A percentile compares a stretch with the other conserved stretches of the same genome.
phyloP scores from a whole-genome alignment of 225 moss, liverwort and hornwort species.

The Physcomitrellopsis africana region DNA sequence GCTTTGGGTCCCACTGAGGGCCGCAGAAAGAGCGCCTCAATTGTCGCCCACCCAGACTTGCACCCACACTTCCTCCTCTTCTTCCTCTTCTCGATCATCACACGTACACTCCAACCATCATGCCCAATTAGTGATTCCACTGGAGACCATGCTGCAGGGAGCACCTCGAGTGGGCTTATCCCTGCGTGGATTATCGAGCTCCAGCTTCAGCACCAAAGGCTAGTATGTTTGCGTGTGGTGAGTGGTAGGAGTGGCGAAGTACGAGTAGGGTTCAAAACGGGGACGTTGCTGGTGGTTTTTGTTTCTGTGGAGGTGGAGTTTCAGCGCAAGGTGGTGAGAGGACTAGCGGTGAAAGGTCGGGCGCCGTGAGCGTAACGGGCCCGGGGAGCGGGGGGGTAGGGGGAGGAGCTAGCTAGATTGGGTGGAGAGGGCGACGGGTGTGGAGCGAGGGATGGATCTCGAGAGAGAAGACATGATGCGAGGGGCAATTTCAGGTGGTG shows the following conservation, averaged over 20 bases:
- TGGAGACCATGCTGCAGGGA: constrained; percentile 34
- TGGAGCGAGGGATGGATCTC: constrained; percentile 46
- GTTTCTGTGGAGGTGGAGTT: too few relatives aligned
- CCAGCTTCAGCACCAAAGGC: constrained; percentile 20
- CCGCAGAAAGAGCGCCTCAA: constrained; percentile 62
- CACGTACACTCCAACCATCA: constrained; percentile 50
- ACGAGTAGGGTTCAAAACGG: not conserved
- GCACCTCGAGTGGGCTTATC: constrained; percentile 34
- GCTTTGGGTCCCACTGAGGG: constrained; percentile 49
- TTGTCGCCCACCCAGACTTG: constrained; percentile 44
- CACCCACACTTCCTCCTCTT: constrained; percentile 25
- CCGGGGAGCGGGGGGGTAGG: constrained; percentile 14
- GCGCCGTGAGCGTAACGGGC: constrained; percentile 50
- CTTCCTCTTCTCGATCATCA: constrained; percentile 38
- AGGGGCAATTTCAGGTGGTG: constrained; percentile 43
- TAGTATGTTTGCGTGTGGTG: constrained; percentile 13
- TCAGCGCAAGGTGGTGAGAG: too few relatives aligned
- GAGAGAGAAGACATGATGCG: constrained; percentile 15
- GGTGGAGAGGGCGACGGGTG: constrained; percentile 27
- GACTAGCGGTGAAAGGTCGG: not conserved
- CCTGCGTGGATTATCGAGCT: not conserved
- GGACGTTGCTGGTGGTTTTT: not conserved
- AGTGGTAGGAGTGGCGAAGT: constrained; percentile 6
- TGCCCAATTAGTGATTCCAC: constrained; percentile 55
- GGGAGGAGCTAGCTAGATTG: constrained; percentile 43